These are phyloP conservation scores for Aspergillus caelatus DNA, from an alignment of 2,329 filamentous ascomycete species.

Conservation along the genomic window DNA sequence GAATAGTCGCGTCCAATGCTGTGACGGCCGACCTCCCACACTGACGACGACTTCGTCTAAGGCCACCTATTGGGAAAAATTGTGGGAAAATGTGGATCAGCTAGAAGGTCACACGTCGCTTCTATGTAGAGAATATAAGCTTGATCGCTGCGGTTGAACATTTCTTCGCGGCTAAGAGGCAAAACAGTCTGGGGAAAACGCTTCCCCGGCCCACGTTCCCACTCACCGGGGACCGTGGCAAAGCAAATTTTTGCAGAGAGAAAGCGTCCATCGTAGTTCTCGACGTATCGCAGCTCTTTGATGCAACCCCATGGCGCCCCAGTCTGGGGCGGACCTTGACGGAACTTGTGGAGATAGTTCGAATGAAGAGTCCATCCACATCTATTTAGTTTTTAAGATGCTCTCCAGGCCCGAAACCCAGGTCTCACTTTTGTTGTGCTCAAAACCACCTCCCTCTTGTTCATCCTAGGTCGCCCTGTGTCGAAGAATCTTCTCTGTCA, in stretches of 20 bases:
- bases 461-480: conserved; percentile 1
- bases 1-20: not conserved
- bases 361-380: conserved; percentile 24
- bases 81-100: not conserved
- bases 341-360: conserved; percentile 30
- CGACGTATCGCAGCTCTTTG: conserved; percentile 21
- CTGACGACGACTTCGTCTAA: not conserved
- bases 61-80: not conserved
- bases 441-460: not conserved
- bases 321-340: conserved; percentile 28
- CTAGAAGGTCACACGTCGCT: not conserved
- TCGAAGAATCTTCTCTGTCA: conserved; percentile 7
- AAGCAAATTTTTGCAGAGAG: conserved; percentile 11
- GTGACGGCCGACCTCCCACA: not conserved
- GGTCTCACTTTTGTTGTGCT: conserved; percentile 13
- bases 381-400: conserved; percentile 11
- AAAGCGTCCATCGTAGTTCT: conserved; percentile 13
- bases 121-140: not conserved
- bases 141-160: conserved; percentile 29
- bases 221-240: conserved; percentile 13
- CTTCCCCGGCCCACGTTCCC: conserved; percentile 31
- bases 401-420: conserved; percentile 16
- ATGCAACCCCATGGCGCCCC: conserved; percentile 33
- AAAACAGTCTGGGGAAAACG: conserved; percentile 31
- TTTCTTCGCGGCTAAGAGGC: conserved; percentile 23